phyloP scores from a whole-genome alignment of 73 alveolate species.

The Stentor roeselii region DNA sequence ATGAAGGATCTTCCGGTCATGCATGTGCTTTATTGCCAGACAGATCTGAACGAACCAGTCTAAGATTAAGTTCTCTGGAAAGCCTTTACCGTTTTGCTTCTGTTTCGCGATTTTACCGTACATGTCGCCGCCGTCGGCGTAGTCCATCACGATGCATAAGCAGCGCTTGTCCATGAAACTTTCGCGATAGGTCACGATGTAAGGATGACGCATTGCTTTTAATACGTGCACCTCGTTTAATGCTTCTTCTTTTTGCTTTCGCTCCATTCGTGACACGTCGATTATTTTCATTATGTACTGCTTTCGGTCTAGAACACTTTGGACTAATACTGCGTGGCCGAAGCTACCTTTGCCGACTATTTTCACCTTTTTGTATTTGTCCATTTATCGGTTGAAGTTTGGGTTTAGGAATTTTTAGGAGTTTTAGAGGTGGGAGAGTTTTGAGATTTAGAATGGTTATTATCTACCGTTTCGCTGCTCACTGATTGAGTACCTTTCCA shows the following conservation, averaged over 20 bases:
- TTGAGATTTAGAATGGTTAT: too few species aligned
- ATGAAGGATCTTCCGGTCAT: slow-evolving; percentile 93
- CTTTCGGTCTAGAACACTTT: slow-evolving; percentile 59
- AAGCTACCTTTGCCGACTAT: slow-evolving; percentile 83
- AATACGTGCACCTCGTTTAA: slow-evolving; percentile 87
- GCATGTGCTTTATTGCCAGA: slow-evolving; percentile 95
- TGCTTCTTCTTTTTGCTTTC: slow-evolving; percentile 83
- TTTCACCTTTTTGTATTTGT: slow-evolving; percentile 47
- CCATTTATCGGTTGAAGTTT: too few species aligned
- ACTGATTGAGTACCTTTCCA: not conserved
- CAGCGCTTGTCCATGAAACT: slow-evolving; percentile 85
- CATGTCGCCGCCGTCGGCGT: slow-evolving; percentile 98
- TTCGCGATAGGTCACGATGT: slow-evolving; percentile 86
- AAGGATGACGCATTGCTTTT: slow-evolving; percentile 89
- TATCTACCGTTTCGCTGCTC: slow-evolving; percentile 1
- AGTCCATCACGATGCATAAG: slow-evolving; percentile 98
- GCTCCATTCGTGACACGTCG: slow-evolving; percentile 82
- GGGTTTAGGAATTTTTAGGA: too few species aligned
- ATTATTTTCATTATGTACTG: slow-evolving; percentile 79
- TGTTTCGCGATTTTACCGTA: slow-evolving; percentile 86
- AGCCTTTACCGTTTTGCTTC: slow-evolving; percentile 67
- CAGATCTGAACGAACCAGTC: slow-evolving; percentile 98
- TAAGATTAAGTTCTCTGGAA: slow-evolving; percentile 83
- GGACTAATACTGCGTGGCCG: slow-evolving; percentile 90
- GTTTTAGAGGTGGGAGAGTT: too few species aligned